Evolutionary conservation across 1,284 basidiomycete genomes (phyloP).

Genomic region (Phenoliferia sp.): DNA sequence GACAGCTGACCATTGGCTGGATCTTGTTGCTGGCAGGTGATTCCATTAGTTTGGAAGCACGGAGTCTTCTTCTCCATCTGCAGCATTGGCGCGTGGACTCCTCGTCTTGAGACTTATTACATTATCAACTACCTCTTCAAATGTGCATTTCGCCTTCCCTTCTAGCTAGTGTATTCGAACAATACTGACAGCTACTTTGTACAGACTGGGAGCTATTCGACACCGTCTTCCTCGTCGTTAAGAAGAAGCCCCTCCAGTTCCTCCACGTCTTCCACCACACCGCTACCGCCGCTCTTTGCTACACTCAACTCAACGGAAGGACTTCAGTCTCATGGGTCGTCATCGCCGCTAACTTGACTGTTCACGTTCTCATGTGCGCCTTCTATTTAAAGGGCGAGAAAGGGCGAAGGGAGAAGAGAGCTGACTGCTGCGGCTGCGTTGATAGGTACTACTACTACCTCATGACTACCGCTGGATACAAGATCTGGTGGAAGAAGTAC

Average conservation of each 20-base stretch:
- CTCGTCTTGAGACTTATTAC: slow-evolving; percentile 61
- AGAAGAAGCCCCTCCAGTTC: slow-evolving; percentile 97
- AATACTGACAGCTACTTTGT: slow-evolving; percentile 14
- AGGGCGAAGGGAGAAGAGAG: background rate
- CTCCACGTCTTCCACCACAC: slow-evolving; percentile 98
- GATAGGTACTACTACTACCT: slow-evolving; percentile 79
- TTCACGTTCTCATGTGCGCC: slow-evolving; percentile 93
- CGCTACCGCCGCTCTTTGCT: slow-evolving; percentile 94
- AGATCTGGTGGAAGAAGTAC: slow-evolving; percentile 98
- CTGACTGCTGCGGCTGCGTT: background rate
- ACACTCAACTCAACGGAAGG: slow-evolving; percentile 84
- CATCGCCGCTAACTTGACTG: slow-evolving; percentile 83
- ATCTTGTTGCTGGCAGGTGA: slow-evolving; percentile 34
- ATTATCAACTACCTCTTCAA: slow-evolving; percentile 82
- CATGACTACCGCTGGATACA: slow-evolving; percentile 89
- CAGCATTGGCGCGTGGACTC: slow-evolving; percentile 70
- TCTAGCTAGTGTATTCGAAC: background rate
- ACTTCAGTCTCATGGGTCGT: slow-evolving; percentile 96
- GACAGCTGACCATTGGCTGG: slow-evolving; percentile 1
- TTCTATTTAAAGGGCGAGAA: slow-evolving; percentile 9
- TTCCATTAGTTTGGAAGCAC: slow-evolving; percentile 66
- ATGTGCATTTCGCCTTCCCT: slow-evolving; percentile 62
- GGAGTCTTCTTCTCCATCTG: slow-evolving; percentile 77
- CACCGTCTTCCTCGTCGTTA: slow-evolving; percentile 93
- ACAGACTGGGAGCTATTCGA: slow-evolving; percentile 73